Conservation (phyloP, 2,329 filamentous ascomycete genomes). For the Cyclaneusma minus region DNA sequence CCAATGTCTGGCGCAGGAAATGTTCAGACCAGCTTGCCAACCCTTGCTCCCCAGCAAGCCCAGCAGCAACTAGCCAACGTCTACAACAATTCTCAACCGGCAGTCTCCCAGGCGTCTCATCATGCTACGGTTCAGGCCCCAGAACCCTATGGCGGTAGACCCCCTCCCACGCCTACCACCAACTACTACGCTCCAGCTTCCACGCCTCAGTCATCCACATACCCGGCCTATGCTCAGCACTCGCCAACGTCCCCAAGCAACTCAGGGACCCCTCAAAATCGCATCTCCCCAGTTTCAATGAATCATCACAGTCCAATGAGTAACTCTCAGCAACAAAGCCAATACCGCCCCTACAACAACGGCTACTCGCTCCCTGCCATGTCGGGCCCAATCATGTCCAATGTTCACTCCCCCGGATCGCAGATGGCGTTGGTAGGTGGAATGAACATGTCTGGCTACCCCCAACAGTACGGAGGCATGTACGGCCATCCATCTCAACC, state of each 20-base stretch:
- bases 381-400: conserved; percentile 58
- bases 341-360: conserved; percentile 25
- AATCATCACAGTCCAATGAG: no score
- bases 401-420: conserved; percentile 57
- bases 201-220: conserved; percentile 29
- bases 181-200: conserved; percentile 44
- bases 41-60: conserved; percentile 16
- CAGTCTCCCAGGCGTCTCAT: conserved; percentile 29
- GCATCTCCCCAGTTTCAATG: conserved; percentile 23
- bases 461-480: conserved; percentile 34
- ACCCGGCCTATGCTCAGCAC: conserved; percentile 30
- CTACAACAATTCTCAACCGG: conserved; percentile 32
- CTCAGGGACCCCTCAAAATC: conserved; percentile 21
- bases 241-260: conserved; percentile 28
- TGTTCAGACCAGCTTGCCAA: conserved; percentile 21
- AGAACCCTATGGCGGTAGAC: conserved; percentile 37
- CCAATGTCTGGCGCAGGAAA: conserved; percentile 36
- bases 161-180: conserved; percentile 38
- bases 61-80: conserved; percentile 25
- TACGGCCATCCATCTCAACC: conserved; percentile 40
- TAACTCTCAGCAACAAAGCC: background rate
- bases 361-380: conserved; percentile 44
- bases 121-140: conserved; percentile 40
- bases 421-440: conserved; percentile 55
- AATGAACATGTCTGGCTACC: conserved; percentile 32